Evolutionary conservation across 768 basidiomycete genomes (phyloP).

Genomic region (Arthromyces matolae): DNA sequence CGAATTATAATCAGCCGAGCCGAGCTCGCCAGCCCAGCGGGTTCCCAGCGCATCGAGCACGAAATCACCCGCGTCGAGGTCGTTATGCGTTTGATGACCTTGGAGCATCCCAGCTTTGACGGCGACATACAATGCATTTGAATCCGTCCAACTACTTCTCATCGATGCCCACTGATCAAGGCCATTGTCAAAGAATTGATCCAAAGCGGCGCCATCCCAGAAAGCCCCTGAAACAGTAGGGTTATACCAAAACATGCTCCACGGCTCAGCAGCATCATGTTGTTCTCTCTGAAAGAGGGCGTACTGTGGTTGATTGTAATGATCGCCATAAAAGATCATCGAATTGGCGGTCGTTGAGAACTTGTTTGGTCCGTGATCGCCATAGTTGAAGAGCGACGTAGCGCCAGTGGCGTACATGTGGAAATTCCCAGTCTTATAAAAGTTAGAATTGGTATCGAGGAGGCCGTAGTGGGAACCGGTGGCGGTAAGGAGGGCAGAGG

Average conservation of each 20-base stretch:
- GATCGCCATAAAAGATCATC: constrained; percentile 71
- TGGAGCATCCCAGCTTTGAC: constrained; percentile 82
- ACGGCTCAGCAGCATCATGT: constrained; percentile 75
- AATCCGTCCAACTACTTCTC: constrained; percentile 91
- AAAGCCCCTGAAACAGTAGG: constrained; percentile 80
- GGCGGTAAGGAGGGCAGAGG: constrained; percentile 75
- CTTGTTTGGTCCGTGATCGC: constrained; percentile 92
- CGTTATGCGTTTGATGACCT: constrained; percentile 91
- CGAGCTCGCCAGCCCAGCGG: constrained; percentile 94
- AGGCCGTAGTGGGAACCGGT: constrained; percentile 82
- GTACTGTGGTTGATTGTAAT: constrained; percentile 70
- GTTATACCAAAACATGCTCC: constrained; percentile 93
- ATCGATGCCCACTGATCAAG: constrained; percentile 87
- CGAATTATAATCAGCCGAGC: constrained; percentile 78
- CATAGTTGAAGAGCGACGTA: constrained; percentile 81
- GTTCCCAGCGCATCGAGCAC: constrained; percentile 91
- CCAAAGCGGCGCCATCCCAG: constrained; percentile 84
- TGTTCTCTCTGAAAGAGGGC: constrained; percentile 91
- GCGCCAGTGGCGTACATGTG: constrained; percentile 88
- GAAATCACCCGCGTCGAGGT: constrained; percentile 93
- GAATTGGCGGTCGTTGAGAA: constrained; percentile 90
- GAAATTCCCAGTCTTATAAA: constrained; percentile 70
- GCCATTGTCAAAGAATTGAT: constrained; percentile 71
- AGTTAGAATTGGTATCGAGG: constrained; percentile 65
- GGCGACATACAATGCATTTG: constrained; percentile 76